Conservation (phyloP, 768 basidiomycete species). For the Agaricus blazei region DNA sequence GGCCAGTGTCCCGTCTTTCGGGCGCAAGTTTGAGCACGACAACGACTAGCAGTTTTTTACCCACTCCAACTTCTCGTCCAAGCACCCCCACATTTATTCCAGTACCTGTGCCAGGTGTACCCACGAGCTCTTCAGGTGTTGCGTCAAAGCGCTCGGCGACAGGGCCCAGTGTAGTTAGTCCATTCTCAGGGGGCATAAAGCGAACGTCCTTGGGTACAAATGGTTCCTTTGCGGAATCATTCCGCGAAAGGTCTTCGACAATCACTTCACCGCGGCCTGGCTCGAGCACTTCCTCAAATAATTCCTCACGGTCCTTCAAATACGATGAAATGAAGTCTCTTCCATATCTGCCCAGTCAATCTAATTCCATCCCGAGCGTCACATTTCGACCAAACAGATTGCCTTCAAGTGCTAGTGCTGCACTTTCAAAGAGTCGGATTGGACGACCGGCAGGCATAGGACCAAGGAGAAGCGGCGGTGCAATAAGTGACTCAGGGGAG, state of each 20-base stretch:
- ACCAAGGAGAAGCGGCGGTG: constrained; percentile 20
- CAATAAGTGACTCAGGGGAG: constrained; percentile 5
- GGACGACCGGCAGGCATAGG: constrained; percentile 41
- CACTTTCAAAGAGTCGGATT: constrained; percentile 44
- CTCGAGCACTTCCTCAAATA: constrained; percentile 24
- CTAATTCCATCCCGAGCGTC: constrained; percentile 33
- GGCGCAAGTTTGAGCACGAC: constrained; percentile 44
- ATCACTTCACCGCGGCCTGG: constrained; percentile 26
- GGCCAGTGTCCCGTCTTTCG: constrained; percentile 74
- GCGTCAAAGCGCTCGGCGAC: constrained; percentile 60
- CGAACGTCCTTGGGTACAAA: constrained; percentile 57
- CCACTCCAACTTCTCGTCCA: constrained; percentile 66
- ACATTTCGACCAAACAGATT: constrained; percentile 43
- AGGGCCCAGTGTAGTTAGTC: constrained; percentile 39
- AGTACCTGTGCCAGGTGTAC: constrained; percentile 51
- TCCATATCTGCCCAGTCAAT: constrained; percentile 32
- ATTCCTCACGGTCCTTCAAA: constrained; percentile 23
- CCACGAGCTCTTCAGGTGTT: constrained; percentile 33
- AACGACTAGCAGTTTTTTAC: constrained; percentile 55
- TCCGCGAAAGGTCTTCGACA: constrained; percentile 29
- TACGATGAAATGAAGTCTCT: constrained; percentile 31
- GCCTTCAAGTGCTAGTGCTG: constrained; percentile 26
- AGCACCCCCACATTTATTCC: constrained; percentile 75
- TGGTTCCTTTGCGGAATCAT: constrained; percentile 22
- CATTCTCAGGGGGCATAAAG: constrained; percentile 37